phyloP scores from a whole-genome alignment of 2,329 filamentous ascomycete species.

The Fusarium subtropicale region DNA sequence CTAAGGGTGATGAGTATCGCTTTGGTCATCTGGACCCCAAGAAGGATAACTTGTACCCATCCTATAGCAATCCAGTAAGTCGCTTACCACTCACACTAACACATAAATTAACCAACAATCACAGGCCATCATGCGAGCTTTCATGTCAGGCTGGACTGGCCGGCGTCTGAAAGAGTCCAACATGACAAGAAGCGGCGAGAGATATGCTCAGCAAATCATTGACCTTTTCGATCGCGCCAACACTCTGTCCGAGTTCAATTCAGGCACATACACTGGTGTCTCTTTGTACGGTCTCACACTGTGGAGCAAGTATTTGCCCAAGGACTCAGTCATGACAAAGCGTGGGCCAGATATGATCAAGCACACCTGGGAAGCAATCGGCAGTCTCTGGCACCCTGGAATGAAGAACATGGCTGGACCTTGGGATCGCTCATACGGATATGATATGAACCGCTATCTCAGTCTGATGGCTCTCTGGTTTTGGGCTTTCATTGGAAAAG shows the following conservation, averaged over 20 bases:
- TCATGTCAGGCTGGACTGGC: slow-evolving; percentile 70
- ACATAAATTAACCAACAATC: neutral
- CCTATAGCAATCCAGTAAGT: slow-evolving; percentile 67
- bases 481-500: slow-evolving; percentile 67
- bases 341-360: slow-evolving; percentile 64
- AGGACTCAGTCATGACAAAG: slow-evolving; percentile 64
- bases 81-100: accelerated
- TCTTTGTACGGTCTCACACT: slow-evolving; percentile 68
- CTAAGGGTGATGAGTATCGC: slow-evolving; percentile 70
- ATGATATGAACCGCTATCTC: slow-evolving; percentile 72
- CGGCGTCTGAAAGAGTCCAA: slow-evolving; percentile 65
- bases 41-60: slow-evolving; percentile 70
- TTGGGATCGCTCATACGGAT: slow-evolving; percentile 73
- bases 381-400: slow-evolving; percentile 66
- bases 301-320: slow-evolving; percentile 69
- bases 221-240: slow-evolving; percentile 66
- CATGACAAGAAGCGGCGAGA: slow-evolving; percentile 68
- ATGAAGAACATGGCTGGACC: slow-evolving; percentile 72
- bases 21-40: slow-evolving; percentile 65
- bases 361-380: slow-evolving; percentile 64
- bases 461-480: slow-evolving; percentile 69
- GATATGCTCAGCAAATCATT: slow-evolving; percentile 66
- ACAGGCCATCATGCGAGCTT: slow-evolving; percentile 69
- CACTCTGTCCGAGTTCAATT: slow-evolving; percentile 72
- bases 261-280: slow-evolving; percentile 71